Conservation (phyloP, 2,329 filamentous ascomycete species). For the Hymenoscyphus scutula region DNA sequence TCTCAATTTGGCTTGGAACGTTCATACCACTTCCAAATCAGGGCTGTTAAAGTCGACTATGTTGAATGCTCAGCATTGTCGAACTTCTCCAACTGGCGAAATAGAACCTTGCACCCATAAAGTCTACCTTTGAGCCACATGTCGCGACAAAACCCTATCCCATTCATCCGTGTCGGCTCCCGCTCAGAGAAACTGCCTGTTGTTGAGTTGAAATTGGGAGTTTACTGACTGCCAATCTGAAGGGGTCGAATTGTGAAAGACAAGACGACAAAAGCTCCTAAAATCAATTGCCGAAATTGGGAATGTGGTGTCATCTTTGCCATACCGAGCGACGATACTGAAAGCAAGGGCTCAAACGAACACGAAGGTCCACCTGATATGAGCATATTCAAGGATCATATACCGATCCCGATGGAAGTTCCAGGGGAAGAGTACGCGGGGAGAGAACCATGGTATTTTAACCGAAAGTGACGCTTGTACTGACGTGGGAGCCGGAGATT, state of each 20-base stretch:
- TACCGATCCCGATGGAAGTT: constrained; percentile 64
- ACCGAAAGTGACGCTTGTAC: constrained; percentile 8
- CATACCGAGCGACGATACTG: constrained; percentile 38
- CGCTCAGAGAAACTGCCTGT: background rate
- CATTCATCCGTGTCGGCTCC: background rate
- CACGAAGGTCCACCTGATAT: constrained; percentile 26
- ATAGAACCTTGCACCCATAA: background rate
- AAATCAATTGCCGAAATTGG: constrained; percentile 88
- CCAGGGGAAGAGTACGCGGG: constrained; percentile 47
- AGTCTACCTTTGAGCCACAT: constrained; percentile 6
- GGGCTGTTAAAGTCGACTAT: background rate
- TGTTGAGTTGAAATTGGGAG: background rate
- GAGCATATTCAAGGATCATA: constrained; percentile 48
- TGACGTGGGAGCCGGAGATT: background rate
- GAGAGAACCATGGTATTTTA: constrained; percentile 33
- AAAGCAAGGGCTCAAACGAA: background rate
- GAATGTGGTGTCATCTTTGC: constrained; percentile 86
- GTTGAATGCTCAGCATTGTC: background rate
- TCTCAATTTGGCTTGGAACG: background rate
- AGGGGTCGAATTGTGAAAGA: constrained; percentile 79
- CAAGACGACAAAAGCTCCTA: constrained; percentile 62
- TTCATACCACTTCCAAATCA: background rate
- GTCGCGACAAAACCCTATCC: background rate
- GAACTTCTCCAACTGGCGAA: background rate
- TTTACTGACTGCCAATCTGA: constrained; percentile 6